phyloP scores from a whole-genome alignment of 495 filamentous ascomycete genomes.

The Penicillium goetzii region DNA sequence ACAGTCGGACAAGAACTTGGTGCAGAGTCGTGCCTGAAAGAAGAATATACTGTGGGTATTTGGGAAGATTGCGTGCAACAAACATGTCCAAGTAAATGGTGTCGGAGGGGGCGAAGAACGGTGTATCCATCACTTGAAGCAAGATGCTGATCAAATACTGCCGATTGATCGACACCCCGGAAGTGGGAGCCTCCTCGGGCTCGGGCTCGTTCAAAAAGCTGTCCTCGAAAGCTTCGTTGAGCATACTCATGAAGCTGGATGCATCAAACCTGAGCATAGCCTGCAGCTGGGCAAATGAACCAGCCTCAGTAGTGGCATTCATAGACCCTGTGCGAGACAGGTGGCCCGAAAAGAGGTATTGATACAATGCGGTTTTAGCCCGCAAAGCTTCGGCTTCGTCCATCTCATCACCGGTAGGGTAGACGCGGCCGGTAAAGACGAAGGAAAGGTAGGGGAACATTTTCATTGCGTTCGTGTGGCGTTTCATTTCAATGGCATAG shows the following conservation, averaged over 20 bases:
- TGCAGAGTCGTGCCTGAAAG: constrained; percentile 84
- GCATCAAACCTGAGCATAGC: constrained; percentile 86
- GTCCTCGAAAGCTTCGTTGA: constrained; percentile 98
- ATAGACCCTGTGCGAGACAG: constrained; percentile 59
- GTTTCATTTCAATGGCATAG: constrained; percentile 36
- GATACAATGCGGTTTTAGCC: constrained; percentile 86
- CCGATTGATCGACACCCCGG: constrained; percentile 75
- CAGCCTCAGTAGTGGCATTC: constrained; percentile 61
- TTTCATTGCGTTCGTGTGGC: constrained; percentile 73
- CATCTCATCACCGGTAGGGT: constrained; percentile 81
- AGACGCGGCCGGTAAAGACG: constrained; percentile 84
- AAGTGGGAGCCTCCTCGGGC: constrained; percentile 34
- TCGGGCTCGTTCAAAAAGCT: constrained; percentile 78
- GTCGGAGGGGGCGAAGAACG: constrained; percentile 74
- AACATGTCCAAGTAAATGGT: constrained; percentile 98
- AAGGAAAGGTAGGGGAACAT: constrained; percentile 96
- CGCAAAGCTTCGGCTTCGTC: constrained; percentile 66
- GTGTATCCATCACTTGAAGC: constrained; percentile 79
- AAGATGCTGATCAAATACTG: constrained; percentile 90
- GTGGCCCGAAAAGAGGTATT: constrained; percentile 88
- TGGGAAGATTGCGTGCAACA: constrained; percentile 91
- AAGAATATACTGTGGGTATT: constrained; percentile 94
- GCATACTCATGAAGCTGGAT: constrained; percentile 87
- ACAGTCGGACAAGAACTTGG: constrained; percentile 78
- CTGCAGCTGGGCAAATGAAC: constrained; percentile 79